Percentiles rank a stretch among this genome's conserved stretches.
These are phyloP conservation scores for Aspergillus sp. DNA, from an alignment of 2,329 filamentous ascomycete species.

Conservation along the genomic window DNA sequence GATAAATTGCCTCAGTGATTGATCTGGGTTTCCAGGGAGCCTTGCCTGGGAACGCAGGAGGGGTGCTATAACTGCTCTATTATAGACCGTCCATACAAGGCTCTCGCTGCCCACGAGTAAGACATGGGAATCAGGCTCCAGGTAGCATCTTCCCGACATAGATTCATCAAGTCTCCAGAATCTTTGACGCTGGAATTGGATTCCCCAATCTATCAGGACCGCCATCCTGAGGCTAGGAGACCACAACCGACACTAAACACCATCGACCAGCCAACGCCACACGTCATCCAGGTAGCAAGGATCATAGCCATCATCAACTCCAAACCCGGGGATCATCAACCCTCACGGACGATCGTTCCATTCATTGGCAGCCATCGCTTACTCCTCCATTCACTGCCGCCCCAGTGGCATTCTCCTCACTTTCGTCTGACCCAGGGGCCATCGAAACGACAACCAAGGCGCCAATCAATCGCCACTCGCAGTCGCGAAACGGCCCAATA, in stretches of 20 bases:
- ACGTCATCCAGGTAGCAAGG: background rate
- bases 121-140: background rate
- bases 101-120: background rate
- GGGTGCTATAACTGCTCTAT: background rate
- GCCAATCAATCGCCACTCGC: conserved; percentile 11
- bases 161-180: background rate
- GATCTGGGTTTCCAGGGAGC: background rate
- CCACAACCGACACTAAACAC: background rate
- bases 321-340: background rate
- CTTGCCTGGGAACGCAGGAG: background rate
- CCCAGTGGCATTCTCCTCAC: background rate
- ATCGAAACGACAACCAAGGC: background rate
- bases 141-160: background rate
- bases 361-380: background rate
- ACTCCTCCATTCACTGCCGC: background rate
- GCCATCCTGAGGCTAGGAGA: background rate
- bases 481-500: conserved; percentile 9
- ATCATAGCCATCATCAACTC: background rate
- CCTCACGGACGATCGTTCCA: background rate
- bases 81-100: background rate
- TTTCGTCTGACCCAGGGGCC: background rate
- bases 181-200: background rate
- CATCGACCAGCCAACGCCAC: background rate
- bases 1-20: background rate
- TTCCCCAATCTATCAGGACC: background rate